phyloP scores from a whole-genome alignment of 306 rosid genomes.

The Boehmeria nivea region DNA sequence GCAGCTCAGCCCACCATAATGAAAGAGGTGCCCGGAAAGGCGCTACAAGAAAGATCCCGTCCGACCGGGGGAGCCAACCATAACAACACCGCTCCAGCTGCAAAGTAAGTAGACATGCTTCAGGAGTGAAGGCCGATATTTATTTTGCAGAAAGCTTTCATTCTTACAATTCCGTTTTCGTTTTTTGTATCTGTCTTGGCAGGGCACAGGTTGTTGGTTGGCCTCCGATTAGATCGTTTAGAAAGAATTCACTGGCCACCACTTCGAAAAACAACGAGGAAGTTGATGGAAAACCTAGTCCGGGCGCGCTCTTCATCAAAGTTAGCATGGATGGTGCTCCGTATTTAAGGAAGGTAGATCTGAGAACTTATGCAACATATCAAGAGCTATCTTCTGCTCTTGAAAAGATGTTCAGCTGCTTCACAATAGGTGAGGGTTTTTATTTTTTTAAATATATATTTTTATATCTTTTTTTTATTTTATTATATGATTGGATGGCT shows the following conservation, averaged over 20 bases:
- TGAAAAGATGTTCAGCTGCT: conserved; percentile 96
- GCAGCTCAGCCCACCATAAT: conserved; percentile 41
- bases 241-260: conserved; percentile 76
- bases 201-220: conserved; percentile 99
- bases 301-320: conserved; percentile 75
- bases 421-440: conserved; percentile 78
- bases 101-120: conserved; percentile 57
- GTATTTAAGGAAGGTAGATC: conserved; percentile 91
- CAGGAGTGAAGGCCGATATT: neutral
- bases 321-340: conserved; percentile 99
- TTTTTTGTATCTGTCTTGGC: conserved; percentile 16
- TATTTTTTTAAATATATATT: too few relatives aligned
- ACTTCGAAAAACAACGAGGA: conserved; percentile 78
- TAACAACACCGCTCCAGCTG: conserved; percentile 59
- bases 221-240: conserved; percentile 91
- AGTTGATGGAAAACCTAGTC: conserved; percentile 86
- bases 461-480: too few relatives aligned
- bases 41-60: conserved; percentile 55
- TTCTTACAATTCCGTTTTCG: neutral
- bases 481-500: too few relatives aligned
- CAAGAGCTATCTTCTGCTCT: conserved; percentile 89
- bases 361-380: conserved; percentile 68
- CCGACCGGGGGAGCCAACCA: too few relatives aligned
- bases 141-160: too few relatives aligned
- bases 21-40: conserved; percentile 57